Base-by-base conservation (phyloP, 2,329 filamentous ascomycete genomes). In the Colletotrichum incanum region DNA sequence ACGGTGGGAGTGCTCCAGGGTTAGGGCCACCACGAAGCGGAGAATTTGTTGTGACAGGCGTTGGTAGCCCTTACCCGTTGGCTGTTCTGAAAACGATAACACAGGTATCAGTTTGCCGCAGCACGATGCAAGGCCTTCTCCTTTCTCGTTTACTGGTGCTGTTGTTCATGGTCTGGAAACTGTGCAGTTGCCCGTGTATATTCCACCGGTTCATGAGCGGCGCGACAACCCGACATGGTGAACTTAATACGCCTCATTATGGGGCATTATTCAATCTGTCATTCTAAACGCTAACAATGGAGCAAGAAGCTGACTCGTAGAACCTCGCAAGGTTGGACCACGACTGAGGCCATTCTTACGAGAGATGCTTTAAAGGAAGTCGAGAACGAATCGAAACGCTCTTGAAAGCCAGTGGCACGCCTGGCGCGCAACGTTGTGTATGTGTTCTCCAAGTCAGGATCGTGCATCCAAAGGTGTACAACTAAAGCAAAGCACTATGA, bases 1-100 rank as follows among this genome's bases (percentile, higher is more conserved):
- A 37, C 28, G 12, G 43, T 59, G 28, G 39, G 14, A 64, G 26
- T 20, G 61, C 62, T 65, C 45, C 37, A 70, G 43, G 64, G 56
- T n/a, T 67, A 45, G 45, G 64, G 65, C 49, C 43, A 45, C 28
- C 39, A 28, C 39, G 59, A 69, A 49, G 52, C 61, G 60, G 66
- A 61, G 60, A 69, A 56, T 12, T 14, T 50, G 49, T 26, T 18
- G 43, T 67, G 37, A 34, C 5, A 26, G 23, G 47, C 20, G 18
- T 7, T 16, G 34, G n/a, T 26, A 37, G 34, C 60, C 47, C 47
- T 34, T 16, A 14, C 37, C 5, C 45, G 34, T 37, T 39, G 28
- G n/a, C 16, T 31, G 8, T 20, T 6, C n/a, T 45, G 39, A 18
- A 60, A 23, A 60, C 18, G 23, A 60, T 7, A 47, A 34, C 5